These are phyloP conservation scores for Gossypium ekmanianum DNA, from an alignment of 345 rosid genomes.

Conservation along the genomic window DNA sequence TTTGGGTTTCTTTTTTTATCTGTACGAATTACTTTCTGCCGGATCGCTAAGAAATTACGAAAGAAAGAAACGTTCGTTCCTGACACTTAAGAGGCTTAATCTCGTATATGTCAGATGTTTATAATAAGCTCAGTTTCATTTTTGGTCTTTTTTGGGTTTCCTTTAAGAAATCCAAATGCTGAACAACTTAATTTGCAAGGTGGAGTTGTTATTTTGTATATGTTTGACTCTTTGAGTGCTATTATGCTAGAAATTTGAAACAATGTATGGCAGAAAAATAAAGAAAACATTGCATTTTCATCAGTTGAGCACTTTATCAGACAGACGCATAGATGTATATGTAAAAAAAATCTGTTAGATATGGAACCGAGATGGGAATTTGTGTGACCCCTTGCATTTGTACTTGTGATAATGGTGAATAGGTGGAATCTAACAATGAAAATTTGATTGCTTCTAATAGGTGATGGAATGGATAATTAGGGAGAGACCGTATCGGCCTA, in stretches of 20 bases:
- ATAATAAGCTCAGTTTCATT: neutral
- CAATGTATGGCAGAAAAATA: neutral
- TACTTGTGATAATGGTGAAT: too few relatives aligned
- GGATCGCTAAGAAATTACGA: neutral
- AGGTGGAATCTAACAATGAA: neutral
- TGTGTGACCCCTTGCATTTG: neutral
- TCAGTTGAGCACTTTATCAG: neutral
- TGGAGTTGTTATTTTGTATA: too few relatives aligned
- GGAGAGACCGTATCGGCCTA: slow-evolving; percentile 75
- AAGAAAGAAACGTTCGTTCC: neutral
- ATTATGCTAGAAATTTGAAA: neutral
- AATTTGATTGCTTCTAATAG: slow-evolving; percentile 33
- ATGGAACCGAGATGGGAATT: neutral
- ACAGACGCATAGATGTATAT: neutral
- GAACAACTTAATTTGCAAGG: neutral
- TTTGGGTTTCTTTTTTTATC: neutral
- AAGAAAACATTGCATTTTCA: neutral
- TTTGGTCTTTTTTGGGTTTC: neutral
- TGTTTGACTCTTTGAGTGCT: too few relatives aligned
- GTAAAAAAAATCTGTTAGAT: neutral
- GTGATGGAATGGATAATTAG: slow-evolving; percentile 95
- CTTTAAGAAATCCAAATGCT: neutral
- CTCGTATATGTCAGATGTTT: neutral
- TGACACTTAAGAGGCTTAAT: neutral
- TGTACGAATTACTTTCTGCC: too few relatives aligned